Percentiles rank a stretch among this genome's conserved stretches.
These are phyloP conservation scores for Lactarius tabidus DNA, from an alignment of 768 basidiomycete genomes.

Conservation along the genomic window DNA sequence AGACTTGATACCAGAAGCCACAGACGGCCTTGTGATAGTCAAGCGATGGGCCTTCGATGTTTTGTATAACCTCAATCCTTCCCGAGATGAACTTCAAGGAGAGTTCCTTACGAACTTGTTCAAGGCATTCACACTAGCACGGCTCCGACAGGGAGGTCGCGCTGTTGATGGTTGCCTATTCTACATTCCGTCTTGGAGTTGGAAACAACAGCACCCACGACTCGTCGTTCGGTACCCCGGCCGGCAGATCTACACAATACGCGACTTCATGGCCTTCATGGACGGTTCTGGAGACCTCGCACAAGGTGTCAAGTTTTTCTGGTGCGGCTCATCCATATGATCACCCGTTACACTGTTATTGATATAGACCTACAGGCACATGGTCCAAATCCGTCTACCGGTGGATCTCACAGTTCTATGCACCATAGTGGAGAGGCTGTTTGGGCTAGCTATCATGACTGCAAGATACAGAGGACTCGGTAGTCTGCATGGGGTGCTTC, in stretches of 20 bases:
- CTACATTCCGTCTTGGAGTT: not conserved
- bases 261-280: slow-evolving; percentile 11
- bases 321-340: not conserved
- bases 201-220: slow-evolving; percentile 8
- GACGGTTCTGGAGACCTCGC: slow-evolving; percentile 34
- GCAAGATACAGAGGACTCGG: slow-evolving; percentile 26
- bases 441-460: slow-evolving; percentile 39
- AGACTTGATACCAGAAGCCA: slow-evolving; percentile 39
- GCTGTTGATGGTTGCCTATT: not conserved
- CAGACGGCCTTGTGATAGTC: slow-evolving; percentile 36
- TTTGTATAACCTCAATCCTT: slow-evolving; percentile 35
- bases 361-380: slow-evolving; percentile 36
- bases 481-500: slow-evolving; percentile 42
- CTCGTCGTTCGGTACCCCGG: not conserved
- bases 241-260: not conserved
- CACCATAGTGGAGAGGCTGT: slow-evolving; percentile 47
- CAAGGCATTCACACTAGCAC: slow-evolving; percentile 35
- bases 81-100: not conserved
- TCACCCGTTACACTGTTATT: not conserved
- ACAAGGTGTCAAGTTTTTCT: slow-evolving; percentile 40
- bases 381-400: slow-evolving; percentile 36
- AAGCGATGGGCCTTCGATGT: slow-evolving; percentile 45
- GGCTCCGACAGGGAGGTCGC: slow-evolving; percentile 13
- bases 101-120: slow-evolving; percentile 42
- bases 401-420: slow-evolving; percentile 51